Conservation (phyloP, 768 basidiomycete genomes). For the Pisolithus albus region DNA sequence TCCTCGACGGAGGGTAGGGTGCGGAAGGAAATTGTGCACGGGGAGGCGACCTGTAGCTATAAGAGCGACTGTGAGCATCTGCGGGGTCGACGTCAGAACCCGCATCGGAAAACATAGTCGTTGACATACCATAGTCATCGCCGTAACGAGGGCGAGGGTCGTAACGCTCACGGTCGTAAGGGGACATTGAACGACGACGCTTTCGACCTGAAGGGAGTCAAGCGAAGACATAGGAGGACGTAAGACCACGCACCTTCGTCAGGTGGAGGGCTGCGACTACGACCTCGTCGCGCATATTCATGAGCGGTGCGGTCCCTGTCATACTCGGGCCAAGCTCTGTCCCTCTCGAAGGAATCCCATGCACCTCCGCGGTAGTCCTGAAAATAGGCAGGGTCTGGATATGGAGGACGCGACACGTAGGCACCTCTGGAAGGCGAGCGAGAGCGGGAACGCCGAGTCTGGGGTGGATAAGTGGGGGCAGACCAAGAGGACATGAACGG, state of each 20-base stretch:
- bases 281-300: slow-evolving; percentile 61
- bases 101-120: not conserved
- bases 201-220: slow-evolving; percentile 47
- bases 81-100: slow-evolving; percentile 7
- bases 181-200: slow-evolving; percentile 65
- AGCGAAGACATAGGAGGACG: not conserved
- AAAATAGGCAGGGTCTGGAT: slow-evolving; percentile 50
- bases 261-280: slow-evolving; percentile 68
- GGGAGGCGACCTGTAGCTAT: slow-evolving; percentile 60
- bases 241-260: slow-evolving; percentile 51
- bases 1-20: slow-evolving; percentile 42
- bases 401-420: slow-evolving; percentile 48
- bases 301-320: slow-evolving; percentile 65
- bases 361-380: slow-evolving; percentile 54
- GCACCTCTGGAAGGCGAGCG: slow-evolving; percentile 59
- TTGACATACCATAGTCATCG: slow-evolving; percentile 69
- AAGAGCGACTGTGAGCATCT: slow-evolving; percentile 62
- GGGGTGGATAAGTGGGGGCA: slow-evolving; percentile 61
- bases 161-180: slow-evolving; percentile 77
- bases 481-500: slow-evolving; percentile 73
- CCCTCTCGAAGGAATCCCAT: slow-evolving; percentile 65
- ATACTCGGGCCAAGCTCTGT: slow-evolving; percentile 56
- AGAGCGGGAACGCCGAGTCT: slow-evolving; percentile 74
- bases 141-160: slow-evolving; percentile 77
- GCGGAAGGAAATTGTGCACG: slow-evolving; percentile 42